phyloP scores from a whole-genome alignment of 345 rosid genomes.

The Eucalyptus grandis region DNA sequence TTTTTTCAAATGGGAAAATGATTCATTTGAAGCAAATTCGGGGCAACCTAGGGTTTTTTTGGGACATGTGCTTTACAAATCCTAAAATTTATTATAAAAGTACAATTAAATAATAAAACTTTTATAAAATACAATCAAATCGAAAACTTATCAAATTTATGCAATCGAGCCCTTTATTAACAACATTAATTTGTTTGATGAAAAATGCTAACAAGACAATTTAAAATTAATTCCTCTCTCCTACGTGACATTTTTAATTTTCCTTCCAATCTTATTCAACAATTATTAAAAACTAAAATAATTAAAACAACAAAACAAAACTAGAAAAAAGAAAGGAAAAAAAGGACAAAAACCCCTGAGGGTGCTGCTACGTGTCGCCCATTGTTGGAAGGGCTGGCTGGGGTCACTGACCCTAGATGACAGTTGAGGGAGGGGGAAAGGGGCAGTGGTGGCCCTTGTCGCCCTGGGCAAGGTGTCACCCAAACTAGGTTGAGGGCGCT shows the following conservation, averaged over 20 bases:
- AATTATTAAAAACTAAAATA: not conserved
- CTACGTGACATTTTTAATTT: rapidly evolving
- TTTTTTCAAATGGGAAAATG: not conserved
- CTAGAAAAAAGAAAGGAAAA: not conserved
- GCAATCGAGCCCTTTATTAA: rapidly evolving
- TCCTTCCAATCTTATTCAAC: rapidly evolving
- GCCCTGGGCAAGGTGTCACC: rapidly evolving
- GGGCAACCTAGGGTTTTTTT: not conserved
- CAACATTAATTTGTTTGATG: rapidly evolving
- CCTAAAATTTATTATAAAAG: rapidly evolving
- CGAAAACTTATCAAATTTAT: rapidly evolving
- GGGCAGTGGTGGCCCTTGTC: rapidly evolving
- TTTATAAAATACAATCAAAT: rapidly evolving
- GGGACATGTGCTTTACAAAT: too few species aligned
- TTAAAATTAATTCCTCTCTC: too few species aligned
- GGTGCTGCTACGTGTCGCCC: rapidly evolving
- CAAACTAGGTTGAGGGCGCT: rapidly evolving
- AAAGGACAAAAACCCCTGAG: rapidly evolving
- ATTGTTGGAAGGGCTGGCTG: not conserved
- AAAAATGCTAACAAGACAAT: not conserved
- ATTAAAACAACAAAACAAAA: too few species aligned
- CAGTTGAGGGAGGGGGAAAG: rapidly evolving
- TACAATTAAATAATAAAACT: rapidly evolving
- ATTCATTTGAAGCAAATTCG: not conserved
- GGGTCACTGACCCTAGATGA: rapidly evolving